Conservation (phyloP, 495 filamentous ascomycete species). For the Podospora conica region DNA sequence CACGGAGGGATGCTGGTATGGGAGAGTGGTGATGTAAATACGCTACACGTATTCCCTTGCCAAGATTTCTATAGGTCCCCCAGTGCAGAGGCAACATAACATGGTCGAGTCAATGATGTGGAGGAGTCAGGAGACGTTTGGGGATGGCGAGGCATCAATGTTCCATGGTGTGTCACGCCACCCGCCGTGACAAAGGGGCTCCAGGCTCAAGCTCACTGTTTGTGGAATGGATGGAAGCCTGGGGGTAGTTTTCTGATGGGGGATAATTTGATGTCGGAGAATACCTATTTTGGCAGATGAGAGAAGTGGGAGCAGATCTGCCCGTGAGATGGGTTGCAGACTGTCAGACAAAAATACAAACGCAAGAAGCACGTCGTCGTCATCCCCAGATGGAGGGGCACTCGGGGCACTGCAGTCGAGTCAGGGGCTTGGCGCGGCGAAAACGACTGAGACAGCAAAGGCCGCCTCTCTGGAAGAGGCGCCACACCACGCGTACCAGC, state of each 20-base stretch:
- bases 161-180: constrained; percentile 11
- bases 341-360: no score
- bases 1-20: neutral
- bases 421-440: neutral
- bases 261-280: neutral
- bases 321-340: neutral
- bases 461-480: neutral
- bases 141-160: neutral
- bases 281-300: neutral
- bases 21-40: neutral
- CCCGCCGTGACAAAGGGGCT: neutral
- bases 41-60: neutral
- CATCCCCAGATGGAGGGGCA: neutral
- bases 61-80: no score
- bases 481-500: constrained; percentile 18
- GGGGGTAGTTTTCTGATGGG: neutral
- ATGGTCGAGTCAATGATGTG: neutral
- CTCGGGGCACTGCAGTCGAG: neutral
- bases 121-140: constrained; percentile 3
- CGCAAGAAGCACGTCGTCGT: neutral
- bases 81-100: neutral
- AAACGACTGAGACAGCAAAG: neutral
- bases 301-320: neutral
- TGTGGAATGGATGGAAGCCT: neutral
- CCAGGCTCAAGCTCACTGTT: neutral